Percentiles rank a stretch among this genome's conserved stretches.
phyloP scores from a whole-genome alignment of 352 stramenopile species.

The Phytophthora rubi region DNA sequence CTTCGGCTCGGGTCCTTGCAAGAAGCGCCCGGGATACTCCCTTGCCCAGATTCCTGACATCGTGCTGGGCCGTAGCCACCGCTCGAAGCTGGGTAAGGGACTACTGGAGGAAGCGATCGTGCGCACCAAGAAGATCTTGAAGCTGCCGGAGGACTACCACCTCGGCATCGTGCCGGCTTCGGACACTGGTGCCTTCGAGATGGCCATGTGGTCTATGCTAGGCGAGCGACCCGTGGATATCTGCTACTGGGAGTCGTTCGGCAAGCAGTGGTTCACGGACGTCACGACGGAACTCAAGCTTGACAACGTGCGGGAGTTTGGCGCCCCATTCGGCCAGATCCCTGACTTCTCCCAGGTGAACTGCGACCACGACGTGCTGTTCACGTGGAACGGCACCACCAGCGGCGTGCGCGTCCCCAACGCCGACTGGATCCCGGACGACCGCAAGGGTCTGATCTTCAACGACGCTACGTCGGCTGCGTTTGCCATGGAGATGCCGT shows the following conservation, averaged over 20 bases:
- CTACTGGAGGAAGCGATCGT: slow-evolving; percentile 95
- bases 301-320: slow-evolving; percentile 93
- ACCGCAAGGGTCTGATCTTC: slow-evolving; percentile 96
- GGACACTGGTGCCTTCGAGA: slow-evolving; percentile 99
- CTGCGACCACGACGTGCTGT: slow-evolving; percentile 97
- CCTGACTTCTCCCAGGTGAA: slow-evolving; percentile 94
- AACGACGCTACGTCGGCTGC: slow-evolving; percentile 98
- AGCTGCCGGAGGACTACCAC: slow-evolving; percentile 95
- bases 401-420: slow-evolving; percentile 96
- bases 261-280: slow-evolving; percentile 97
- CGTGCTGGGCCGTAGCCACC: slow-evolving; percentile 95
- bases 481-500: slow-evolving; percentile 99
- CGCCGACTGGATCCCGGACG: slow-evolving; percentile 95
- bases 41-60: slow-evolving; percentile 89
- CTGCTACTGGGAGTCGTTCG: slow-evolving; percentile 98
- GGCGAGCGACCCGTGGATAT: slow-evolving; percentile 93
- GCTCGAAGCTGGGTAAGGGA: slow-evolving; percentile 97
- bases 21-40: slow-evolving; percentile 97
- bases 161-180: slow-evolving; percentile 98
- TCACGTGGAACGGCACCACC: slow-evolving; percentile 99
- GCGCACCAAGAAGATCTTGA: slow-evolving; percentile 94
- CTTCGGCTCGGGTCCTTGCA: slow-evolving; percentile 98
- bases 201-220: slow-evolving; percentile 99
- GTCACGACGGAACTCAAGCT: slow-evolving; percentile 95
- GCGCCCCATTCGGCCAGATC: slow-evolving; percentile 96